Base-by-base conservation (phyloP, 306 rosid genomes). In the Glycine latifolia region DNA sequence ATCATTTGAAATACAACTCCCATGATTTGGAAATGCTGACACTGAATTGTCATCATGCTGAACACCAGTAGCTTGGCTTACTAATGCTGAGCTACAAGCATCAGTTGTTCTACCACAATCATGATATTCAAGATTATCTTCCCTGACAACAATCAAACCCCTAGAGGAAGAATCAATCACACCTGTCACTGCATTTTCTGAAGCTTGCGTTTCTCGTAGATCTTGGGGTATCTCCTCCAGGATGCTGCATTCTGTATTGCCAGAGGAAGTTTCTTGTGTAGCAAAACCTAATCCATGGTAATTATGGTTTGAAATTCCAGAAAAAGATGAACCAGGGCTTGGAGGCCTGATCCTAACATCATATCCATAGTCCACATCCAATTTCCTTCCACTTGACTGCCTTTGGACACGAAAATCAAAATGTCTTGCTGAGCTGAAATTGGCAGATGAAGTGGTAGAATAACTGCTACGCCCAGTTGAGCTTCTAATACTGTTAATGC, bases 381-480 rank as follows among this genome's bases (percentile, higher is more conserved):
- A 87, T 82, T 86, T 91, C 85, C 83, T 86, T 85, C 88, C 71
- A 74, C 97, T 91, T 13, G 82, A 80, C 80, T 89, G 97, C 17
- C 93, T 84, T 66, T 87, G 97, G 69, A 88, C 85, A 73, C 86
- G 85, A 52, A 56, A 82, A 37, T 91, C 97, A 0, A 85, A 82
- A 76, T 85, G 92, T 71, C 91, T 85, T 12, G 84, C 50, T 68
- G 91, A 81, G 85, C 87, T 87, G 58, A 89, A 90, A 86, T 93
- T 93, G 82, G 82, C 75, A 11, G 97, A 93, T 58, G 94, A 93
- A 71, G 97, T 91, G 67, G 91, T 85, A 53, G 97, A 93, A 82
- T 86, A 91, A 80, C 90, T 93, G 71, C 92, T 79, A 83, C 82
- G 94, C 69, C 94, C 93, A 58, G 82, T 43, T 66, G 97, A 88